Conservation (phyloP, 1,284 basidiomycete genomes). For the Rhodotorula sp. region DNA sequence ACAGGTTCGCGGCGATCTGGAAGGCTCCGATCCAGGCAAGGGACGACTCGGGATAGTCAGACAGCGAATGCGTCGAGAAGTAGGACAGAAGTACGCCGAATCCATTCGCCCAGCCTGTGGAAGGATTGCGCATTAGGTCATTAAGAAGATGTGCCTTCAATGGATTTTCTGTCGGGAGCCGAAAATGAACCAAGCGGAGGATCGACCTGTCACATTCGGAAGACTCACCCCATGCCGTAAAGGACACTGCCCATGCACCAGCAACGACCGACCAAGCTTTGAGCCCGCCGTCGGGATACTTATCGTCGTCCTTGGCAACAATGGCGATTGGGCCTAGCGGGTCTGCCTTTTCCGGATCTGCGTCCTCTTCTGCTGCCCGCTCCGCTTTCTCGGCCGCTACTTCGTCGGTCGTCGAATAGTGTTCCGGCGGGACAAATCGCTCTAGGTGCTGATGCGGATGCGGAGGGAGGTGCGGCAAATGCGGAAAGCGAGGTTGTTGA, state of each 20-base stretch:
- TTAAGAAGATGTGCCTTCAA: not conserved
- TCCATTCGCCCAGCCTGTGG: slow-evolving; percentile 18
- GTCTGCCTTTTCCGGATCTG: slow-evolving; percentile 6
- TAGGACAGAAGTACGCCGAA: slow-evolving; percentile 39
- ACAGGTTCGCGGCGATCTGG: slow-evolving; percentile 30
- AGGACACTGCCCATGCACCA: slow-evolving; percentile 32
- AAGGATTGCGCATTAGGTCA: not conserved
- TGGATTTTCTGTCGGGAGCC: no score
- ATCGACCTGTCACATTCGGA: no score
- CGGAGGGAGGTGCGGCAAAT: slow-evolving; percentile 6
- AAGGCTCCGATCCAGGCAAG: slow-evolving; percentile 40
- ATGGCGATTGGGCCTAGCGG: not conserved
- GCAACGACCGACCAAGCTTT: slow-evolving; percentile 30
- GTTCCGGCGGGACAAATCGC: slow-evolving; percentile 13
- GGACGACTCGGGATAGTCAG: not conserved
- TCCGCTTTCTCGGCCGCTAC: slow-evolving; percentile 13
- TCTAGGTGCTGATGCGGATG: slow-evolving; percentile 22
- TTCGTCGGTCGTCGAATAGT: slow-evolving; percentile 14
- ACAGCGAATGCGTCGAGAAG: not conserved
- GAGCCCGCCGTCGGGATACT: slow-evolving; percentile 20
- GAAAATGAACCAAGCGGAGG: no score
- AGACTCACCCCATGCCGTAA: slow-evolving; percentile 28
- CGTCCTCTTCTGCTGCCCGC: not conserved
- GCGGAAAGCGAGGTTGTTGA: not conserved
- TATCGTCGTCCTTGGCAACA: not conserved